Evolutionary conservation across 1,284 basidiomycete genomes (phyloP).

Genomic region (Cyathus pygmaeus): DNA sequence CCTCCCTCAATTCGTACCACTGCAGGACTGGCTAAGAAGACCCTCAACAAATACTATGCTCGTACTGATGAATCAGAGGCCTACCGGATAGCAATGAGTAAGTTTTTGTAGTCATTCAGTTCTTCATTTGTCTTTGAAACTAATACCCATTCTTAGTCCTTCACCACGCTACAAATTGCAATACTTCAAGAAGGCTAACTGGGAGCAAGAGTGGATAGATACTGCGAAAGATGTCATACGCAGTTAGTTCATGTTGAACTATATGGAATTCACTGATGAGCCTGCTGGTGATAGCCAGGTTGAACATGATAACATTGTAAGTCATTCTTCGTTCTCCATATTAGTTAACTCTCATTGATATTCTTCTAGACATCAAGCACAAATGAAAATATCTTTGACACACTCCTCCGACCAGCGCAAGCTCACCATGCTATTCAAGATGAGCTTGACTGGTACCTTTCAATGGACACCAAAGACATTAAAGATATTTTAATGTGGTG

Average conservation of each 20-base stretch:
- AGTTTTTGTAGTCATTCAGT: slow-evolving; percentile 9
- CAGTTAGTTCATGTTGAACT: slow-evolving; percentile 9
- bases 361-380: slow-evolving; percentile 8
- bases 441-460: slow-evolving; percentile 18
- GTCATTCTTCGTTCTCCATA: neutral
- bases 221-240: slow-evolving; percentile 14
- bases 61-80: slow-evolving; percentile 32
- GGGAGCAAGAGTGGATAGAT: slow-evolving; percentile 22
- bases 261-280: neutral
- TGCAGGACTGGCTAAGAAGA: slow-evolving; percentile 16
- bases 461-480: slow-evolving; percentile 11
- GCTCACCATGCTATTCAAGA: slow-evolving; percentile 5
- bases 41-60: slow-evolving; percentile 38
- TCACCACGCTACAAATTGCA: slow-evolving; percentile 23
- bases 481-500: slow-evolving; percentile 11
- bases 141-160: slow-evolving; percentile 14
- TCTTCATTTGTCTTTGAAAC: neutral
- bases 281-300: neutral
- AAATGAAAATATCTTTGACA: slow-evolving; percentile 14
- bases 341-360: neutral
- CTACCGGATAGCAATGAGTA: slow-evolving; percentile 42
- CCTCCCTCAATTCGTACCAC: slow-evolving; percentile 19
- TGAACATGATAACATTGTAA: too few relatives aligned
- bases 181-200: slow-evolving; percentile 18
- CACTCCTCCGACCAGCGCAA: neutral